Percentiles rank a stretch among this genome's conserved stretches.
phyloP scores from a whole-genome alignment of 176 grass and related monocot genomes.

The Phyllostachys edulis region DNA sequence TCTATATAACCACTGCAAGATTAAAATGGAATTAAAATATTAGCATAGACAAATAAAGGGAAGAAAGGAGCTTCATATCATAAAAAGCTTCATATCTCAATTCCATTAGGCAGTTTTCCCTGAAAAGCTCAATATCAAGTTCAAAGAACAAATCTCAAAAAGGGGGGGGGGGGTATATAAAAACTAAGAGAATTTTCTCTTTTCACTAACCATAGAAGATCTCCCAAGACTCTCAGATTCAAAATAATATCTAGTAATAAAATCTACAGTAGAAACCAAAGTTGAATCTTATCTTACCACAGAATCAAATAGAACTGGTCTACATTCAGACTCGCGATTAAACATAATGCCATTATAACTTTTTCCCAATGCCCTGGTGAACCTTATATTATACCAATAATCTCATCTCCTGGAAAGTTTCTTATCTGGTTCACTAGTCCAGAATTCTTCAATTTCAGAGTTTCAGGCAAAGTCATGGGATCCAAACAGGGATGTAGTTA shows the following conservation, averaged over 20 bases:
- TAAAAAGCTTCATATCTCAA: no score
- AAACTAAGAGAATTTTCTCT: not conserved
- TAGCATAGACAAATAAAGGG: not conserved
- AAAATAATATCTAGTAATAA: not conserved
- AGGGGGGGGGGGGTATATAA: no score
- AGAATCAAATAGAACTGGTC: not conserved
- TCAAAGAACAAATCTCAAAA: not conserved
- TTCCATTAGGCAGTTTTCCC: conserved; percentile 2
- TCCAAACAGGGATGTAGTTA: no score
- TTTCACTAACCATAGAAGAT: not conserved
- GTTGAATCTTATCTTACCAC: not conserved
- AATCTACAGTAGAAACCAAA: not conserved
- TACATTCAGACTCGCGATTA: not conserved
- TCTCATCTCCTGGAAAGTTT: no score
- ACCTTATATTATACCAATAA: no score
- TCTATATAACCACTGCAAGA: conserved; percentile 22
- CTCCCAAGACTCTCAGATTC: not conserved
- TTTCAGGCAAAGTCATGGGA: no score
- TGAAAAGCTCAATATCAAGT: conserved; percentile 2
- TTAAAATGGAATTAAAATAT: not conserved
- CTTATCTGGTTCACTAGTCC: no score
- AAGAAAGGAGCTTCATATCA: not conserved
- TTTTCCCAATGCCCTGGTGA: no score
- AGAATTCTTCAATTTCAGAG: no score
- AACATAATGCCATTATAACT: not conserved